phyloP scores from a whole-genome alignment of 768 basidiomycete species.

The Trichaptum fuscoviolaceum region DNA sequence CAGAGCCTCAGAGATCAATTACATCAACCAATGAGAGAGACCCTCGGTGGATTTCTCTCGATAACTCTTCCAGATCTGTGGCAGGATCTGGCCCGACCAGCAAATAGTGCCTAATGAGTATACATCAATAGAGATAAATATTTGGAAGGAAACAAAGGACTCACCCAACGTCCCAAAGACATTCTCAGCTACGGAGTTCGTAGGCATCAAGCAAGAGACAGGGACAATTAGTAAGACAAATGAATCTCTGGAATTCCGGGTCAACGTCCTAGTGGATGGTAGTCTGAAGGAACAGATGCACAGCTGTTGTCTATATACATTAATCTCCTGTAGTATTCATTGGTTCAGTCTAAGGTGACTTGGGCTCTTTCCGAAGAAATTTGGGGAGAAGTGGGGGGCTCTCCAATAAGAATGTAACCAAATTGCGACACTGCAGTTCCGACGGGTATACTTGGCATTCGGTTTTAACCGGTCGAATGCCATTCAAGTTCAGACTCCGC shows the following conservation, averaged over 20 bases:
- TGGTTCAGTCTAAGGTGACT: not conserved
- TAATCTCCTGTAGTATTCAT: not conserved
- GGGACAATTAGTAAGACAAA: not conserved
- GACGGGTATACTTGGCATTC: not conserved
- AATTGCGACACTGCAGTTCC: not conserved
- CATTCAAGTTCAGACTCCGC: not conserved
- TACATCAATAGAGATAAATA: slow-evolving; percentile 2
- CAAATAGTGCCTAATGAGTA: slow-evolving; percentile 47
- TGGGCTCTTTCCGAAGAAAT: not conserved
- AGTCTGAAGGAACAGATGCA: not conserved
- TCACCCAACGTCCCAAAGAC: slow-evolving; percentile 63
- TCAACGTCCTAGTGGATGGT: not conserved
- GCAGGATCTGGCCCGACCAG: slow-evolving; percentile 64
- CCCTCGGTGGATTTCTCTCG: slow-evolving; percentile 62
- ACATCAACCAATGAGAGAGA: slow-evolving; percentile 65
- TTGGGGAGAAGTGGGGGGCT: not conserved
- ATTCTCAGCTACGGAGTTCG: slow-evolving; percentile 55
- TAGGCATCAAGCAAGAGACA: slow-evolving; percentile 30
- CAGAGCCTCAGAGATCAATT: slow-evolving; percentile 15
- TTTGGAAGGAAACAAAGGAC: slow-evolving; percentile 12
- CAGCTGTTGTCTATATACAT: not conserved
- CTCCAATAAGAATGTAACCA: not conserved
- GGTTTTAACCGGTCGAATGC: not conserved
- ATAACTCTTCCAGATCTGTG: slow-evolving; percentile 72
- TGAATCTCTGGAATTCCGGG: not conserved